phyloP scores from a whole-genome alignment of 495 filamentous ascomycete genomes.

The Amniculicola lignicola region DNA sequence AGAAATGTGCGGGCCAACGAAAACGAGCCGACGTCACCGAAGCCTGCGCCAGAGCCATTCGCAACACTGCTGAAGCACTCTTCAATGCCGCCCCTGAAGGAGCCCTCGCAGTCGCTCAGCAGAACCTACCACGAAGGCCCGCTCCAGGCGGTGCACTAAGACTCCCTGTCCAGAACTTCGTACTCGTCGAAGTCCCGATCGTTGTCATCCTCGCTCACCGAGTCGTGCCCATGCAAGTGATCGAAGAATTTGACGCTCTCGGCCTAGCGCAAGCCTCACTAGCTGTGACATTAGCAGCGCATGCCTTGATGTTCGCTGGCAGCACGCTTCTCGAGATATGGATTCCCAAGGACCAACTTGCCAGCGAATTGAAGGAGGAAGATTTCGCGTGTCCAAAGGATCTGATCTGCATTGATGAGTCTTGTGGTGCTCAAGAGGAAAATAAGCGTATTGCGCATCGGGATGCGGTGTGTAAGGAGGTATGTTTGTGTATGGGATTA shows the following conservation, averaged over 20 bases:
- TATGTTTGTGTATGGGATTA: no score
- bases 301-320: not conserved
- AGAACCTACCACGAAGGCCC: no score
- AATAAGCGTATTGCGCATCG: not conserved
- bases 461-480: not conserved
- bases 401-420: conserved; percentile 2
- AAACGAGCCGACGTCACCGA: no score
- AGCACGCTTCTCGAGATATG: not conserved
- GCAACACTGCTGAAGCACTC: no score
- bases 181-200: not conserved
- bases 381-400: conserved; percentile 3
- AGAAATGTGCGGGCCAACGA: no score
- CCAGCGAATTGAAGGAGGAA: not conserved
- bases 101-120: no score
- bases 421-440: conserved; percentile 1
- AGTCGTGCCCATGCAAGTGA: not conserved
- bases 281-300: not conserved
- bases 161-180: not conserved
- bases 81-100: no score
- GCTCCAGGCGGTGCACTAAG: not conserved
- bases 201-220: not conserved
- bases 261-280: not conserved
- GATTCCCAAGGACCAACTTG: not conserved
- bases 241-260: not conserved
- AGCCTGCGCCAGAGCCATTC: no score